These are phyloP conservation scores for Candida bentonensis DNA, from an alignment of 805 yeast species.

Conservation along the genomic window DNA sequence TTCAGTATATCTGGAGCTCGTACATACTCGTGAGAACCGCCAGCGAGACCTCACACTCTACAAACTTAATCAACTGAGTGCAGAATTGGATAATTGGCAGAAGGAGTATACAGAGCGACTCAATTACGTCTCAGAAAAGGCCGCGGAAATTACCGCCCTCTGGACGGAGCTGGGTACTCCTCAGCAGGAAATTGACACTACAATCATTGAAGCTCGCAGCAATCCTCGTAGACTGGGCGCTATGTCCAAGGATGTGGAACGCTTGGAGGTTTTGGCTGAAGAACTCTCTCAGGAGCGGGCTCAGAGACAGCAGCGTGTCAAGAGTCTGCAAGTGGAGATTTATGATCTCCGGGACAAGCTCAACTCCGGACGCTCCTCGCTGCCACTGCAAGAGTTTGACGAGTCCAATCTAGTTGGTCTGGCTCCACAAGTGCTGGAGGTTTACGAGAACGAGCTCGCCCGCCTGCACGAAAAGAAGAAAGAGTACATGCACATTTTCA, in stretches of 20 bases:
- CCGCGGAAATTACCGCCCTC: slow-evolving; percentile 15
- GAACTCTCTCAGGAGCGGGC: slow-evolving; percentile 25
- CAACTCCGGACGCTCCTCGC: neutral
- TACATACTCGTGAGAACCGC: slow-evolving; percentile 7
- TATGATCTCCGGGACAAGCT: slow-evolving; percentile 38
- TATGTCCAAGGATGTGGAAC: slow-evolving; percentile 17
- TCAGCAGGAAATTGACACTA: slow-evolving; percentile 16
- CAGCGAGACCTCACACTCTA: neutral
- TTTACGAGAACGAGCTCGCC: slow-evolving; percentile 40
- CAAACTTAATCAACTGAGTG: slow-evolving; percentile 11
- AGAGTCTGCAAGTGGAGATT: slow-evolving; percentile 27
- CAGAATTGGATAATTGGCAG: slow-evolving; percentile 14
- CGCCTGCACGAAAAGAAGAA: slow-evolving; percentile 48
- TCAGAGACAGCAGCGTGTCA: slow-evolving; percentile 17
- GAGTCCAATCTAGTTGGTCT: slow-evolving; percentile 20
- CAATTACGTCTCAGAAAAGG: slow-evolving; percentile 8
- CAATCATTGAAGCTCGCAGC: slow-evolving; percentile 12
- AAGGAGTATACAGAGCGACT: slow-evolving; percentile 13
- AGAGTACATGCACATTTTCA: slow-evolving; percentile 52
- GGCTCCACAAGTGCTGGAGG: slow-evolving; percentile 32
- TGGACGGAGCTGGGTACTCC: slow-evolving; percentile 22
- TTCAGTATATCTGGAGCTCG: slow-evolving; percentile 9
- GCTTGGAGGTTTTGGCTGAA: slow-evolving; percentile 9
- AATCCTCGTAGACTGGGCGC: slow-evolving; percentile 16
- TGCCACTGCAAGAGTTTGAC: neutral